A percentile compares a stretch with the other conserved stretches of the same genome.
These are phyloP conservation scores for Candida chilensis DNA, from an alignment of 805 yeast genomes.

Conservation along the genomic window DNA sequence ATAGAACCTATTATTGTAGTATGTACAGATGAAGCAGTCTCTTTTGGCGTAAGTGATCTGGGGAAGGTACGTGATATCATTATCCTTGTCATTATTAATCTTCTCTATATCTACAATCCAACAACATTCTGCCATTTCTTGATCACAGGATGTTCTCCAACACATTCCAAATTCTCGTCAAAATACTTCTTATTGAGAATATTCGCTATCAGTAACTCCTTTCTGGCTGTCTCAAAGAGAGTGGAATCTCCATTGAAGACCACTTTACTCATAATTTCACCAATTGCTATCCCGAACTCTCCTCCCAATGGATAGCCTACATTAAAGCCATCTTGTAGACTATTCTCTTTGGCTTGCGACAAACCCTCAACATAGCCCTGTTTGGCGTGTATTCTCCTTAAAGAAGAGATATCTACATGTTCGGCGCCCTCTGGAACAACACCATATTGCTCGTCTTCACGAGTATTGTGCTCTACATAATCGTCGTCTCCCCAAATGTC, in stretches of 20 bases:
- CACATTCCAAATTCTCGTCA: conserved; percentile 20
- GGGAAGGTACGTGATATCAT: too few relatives aligned
- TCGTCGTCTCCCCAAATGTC: conserved; percentile 13
- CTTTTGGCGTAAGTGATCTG: too few relatives aligned
- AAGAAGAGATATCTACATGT: conserved; percentile 1
- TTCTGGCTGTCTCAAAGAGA: conserved; percentile 14
- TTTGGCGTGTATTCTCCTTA: conserved; percentile 23
- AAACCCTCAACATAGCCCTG: conserved; percentile 34
- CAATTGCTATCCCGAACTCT: conserved; percentile 21
- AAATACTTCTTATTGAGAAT: conserved; percentile 21
- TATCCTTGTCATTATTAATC: too few relatives aligned
- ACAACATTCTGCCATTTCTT: too few relatives aligned
- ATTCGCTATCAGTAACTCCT: conserved; percentile 21
- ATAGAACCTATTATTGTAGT: too few relatives aligned
- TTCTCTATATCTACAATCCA: too few relatives aligned
- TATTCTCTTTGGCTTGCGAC: conserved; percentile 21
- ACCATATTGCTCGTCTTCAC: too few relatives aligned
- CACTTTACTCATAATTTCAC: conserved; percentile 17
- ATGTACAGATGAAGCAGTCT: too few relatives aligned
- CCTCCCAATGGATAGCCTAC: conserved; percentile 28
- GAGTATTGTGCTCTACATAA: too few relatives aligned
- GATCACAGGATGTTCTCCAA: too few relatives aligned
- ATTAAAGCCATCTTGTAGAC: conserved; percentile 30
- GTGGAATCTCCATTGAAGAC: conserved; percentile 2
- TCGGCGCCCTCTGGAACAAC: conserved; percentile 4